Base-by-base conservation (phyloP, 1,139 yeast genomes). In the Debaryomyces sp. region DNA sequence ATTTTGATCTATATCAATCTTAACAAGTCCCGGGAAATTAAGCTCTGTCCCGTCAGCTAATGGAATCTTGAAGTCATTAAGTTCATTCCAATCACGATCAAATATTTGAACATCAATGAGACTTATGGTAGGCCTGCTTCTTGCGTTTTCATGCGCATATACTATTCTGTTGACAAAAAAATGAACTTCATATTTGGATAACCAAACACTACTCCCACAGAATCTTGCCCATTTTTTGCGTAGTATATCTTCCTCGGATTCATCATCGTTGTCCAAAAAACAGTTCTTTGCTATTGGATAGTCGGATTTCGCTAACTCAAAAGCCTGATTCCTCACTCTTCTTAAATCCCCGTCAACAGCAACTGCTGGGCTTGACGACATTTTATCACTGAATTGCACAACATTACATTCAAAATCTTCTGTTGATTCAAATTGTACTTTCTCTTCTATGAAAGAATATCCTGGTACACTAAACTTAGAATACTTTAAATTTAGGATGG, bases 161-260 rank as follows among this genome's bases (percentile, higher is more conserved):
- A 54, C 56, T 3, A 57, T 48, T 45, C 60, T 46, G 34, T 49
- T 53, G n/a, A 55, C 58, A 43, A 53, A 50, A 45, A 57, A 56
- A 43, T 57, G 56, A 15, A 57, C 58, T 18, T 57, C 48, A 42
- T 57, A 46, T 44, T 56, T 51, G 7, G 55, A 44, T 33, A 57
- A 46, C 60, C 61, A 57, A 33, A 56, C 58, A 29, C 57, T 50
- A 21, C 57, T 54, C 6, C 59, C 59, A 33, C 57, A 54, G 35
- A 56, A 57, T 12, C 54, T 52, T 17, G 35, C 47, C 61, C 61
- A 57, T 34, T 54, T 53, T 4, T 40, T 35, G 6, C 38, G 33
- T 12, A 57, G 26, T 15, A 56, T 52, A n/a, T 47, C 46, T 8
- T 53, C 36, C 30, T 52, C 57, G 18, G 29, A 15, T 41, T 50